Evolutionary conservation across 352 stramenopile genomes (phyloP).

Genomic region (Phytopythium kandeliae): DNA sequence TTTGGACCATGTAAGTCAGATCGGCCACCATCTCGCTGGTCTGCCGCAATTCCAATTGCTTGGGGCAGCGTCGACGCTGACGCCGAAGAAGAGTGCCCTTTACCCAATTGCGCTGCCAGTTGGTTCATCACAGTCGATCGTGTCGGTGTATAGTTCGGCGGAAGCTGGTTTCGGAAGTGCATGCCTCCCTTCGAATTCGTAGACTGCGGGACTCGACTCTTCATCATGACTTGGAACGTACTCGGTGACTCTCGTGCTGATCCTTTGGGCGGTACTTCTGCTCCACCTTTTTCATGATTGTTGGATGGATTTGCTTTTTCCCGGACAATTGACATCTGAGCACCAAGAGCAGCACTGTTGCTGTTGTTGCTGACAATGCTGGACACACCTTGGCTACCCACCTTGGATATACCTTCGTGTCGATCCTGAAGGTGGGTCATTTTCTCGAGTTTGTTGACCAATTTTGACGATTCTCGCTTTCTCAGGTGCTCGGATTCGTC

Average conservation of each 20-base stretch:
- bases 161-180: slow-evolving; percentile 71
- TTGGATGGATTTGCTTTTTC: neutral
- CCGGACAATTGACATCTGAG: neutral
- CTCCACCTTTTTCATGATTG: neutral
- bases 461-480: slow-evolving; percentile 54
- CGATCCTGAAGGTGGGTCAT: slow-evolving; percentile 8
- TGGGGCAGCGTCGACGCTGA: neutral
- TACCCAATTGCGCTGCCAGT: neutral
- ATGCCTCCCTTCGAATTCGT: slow-evolving; percentile 33
- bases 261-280: neutral
- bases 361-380: too few relatives aligned
- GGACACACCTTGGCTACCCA: neutral
- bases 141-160: slow-evolving; percentile 51
- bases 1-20: neutral
- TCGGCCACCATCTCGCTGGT: neutral
- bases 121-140: neutral
- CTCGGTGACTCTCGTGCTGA: slow-evolving; percentile 7
- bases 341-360: neutral
- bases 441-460: slow-evolving; percentile 43
- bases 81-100: neutral
- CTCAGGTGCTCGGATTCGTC: slow-evolving; percentile 61
- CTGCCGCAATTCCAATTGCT: neutral
- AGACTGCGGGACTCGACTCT: slow-evolving; percentile 19
- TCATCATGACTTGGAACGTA: slow-evolving; percentile 18
- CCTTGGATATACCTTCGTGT: neutral